These are phyloP conservation scores for Cytospora piceae DNA, from an alignment of 2,329 filamentous ascomycete genomes.

Conservation along the genomic window DNA sequence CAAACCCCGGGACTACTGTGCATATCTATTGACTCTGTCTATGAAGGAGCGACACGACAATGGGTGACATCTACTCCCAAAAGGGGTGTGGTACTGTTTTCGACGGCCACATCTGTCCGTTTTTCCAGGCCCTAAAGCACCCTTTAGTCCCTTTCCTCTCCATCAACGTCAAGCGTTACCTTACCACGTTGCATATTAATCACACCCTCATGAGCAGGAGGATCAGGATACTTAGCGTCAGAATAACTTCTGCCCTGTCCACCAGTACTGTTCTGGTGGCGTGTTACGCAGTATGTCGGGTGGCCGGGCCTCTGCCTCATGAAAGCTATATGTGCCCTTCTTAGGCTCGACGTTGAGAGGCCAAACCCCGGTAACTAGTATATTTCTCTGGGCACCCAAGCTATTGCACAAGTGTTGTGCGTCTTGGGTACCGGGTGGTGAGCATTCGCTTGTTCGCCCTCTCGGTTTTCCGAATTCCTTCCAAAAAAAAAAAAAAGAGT, in stretches of 20 bases:
- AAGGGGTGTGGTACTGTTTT: background rate
- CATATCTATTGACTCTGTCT: background rate
- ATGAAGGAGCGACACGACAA: background rate
- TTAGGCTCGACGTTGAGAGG: constrained; percentile 1
- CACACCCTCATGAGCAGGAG: background rate
- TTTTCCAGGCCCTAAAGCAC: background rate
- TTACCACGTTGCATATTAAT: background rate
- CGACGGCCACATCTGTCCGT: background rate
- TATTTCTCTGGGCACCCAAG: background rate
- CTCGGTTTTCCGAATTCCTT: background rate
- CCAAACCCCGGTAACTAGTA: background rate
- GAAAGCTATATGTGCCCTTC: background rate
- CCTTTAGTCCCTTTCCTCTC: background rate
- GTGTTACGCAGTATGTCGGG: constrained; percentile 14
- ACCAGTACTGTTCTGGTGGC: constrained; percentile 10
- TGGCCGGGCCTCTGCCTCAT: constrained; percentile 10
- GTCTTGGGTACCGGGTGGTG: background rate
- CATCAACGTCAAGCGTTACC: background rate
- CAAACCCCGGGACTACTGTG: background rate
- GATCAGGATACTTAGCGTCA: background rate
- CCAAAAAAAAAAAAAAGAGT: background rate
- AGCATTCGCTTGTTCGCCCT: background rate
- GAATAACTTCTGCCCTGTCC: background rate
- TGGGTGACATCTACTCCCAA: background rate
- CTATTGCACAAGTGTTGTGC: background rate